Evolutionary conservation across 768 basidiomycete species (phyloP), one percentile per base, ranked within the genome.

Genomic region (Tulasnella sp.): DNA sequence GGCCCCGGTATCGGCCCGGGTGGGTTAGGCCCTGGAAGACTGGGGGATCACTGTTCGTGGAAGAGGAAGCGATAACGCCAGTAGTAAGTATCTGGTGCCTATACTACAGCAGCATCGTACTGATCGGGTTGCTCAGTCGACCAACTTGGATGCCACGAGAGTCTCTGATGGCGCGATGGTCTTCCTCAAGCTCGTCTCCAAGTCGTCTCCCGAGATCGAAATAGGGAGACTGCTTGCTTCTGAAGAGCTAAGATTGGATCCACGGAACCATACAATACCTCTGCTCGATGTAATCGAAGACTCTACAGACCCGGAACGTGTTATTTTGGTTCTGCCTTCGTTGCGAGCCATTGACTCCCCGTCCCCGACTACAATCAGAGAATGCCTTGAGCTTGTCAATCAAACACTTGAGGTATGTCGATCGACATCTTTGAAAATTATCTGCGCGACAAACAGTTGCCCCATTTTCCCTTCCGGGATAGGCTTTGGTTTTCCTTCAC

Each of bases 331-430:
- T 16, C 16, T 75, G 16, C 78, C 78, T 12, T 39, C 74, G 16
- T 36, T 79, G 14, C 78, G 78, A 31, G 2, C 21, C 7, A 9
- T 79, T 7, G 56, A 73, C 9, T n/a, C n/a, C 42, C 78, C 78
- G 34, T 16, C 21, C 1, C 74, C 58, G 8, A 71, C n/a, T 31
- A 42, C 68, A 12, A 27, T 78, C 10, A n/a, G 38, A 78, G 77
- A 78, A 52, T 78, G 71, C 31, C 68, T 78, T 7, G n/a, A 36
- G 1, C 16, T 79, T 16, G 36, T 79, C 31, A 34, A 75, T 19
- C 78, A 79, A 71, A 75, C 78, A 42, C 36, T 79, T 19, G 78
- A 79, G 72, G 78, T 56, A 38, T 46, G 78, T 38, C 34, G 6
- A 14, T 4, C 36, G 2, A 8, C 56, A 4, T 12, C 5, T 3